A percentile compares a stretch with the other conserved stretches of the same genome.
These are phyloP conservation scores for Pythium apleroticum DNA, from an alignment of 352 stramenopile species.

Conservation along the genomic window DNA sequence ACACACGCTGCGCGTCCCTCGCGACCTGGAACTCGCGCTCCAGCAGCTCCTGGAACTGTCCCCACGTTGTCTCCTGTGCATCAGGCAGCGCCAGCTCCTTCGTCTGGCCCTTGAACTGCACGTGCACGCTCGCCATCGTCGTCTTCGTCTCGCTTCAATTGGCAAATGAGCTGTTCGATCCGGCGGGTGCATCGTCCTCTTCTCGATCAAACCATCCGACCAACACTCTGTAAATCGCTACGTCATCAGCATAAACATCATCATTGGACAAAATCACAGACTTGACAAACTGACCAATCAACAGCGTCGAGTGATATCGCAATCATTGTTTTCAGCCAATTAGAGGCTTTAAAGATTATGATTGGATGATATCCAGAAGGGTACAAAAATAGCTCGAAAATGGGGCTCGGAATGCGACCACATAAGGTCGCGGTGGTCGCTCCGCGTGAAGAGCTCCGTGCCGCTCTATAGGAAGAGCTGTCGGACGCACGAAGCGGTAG, in stretches of 20 bases:
- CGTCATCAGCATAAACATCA: background rate
- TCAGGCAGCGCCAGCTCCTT: constrained; percentile 31
- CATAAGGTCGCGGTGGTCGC: background rate
- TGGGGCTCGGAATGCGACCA: constrained; percentile 1
- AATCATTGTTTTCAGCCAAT: constrained; percentile 5
- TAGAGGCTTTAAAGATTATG: background rate
- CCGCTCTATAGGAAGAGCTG: background rate
- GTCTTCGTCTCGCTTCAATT: constrained; percentile 23
- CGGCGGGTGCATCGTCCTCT: background rate
- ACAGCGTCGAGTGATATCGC: background rate
- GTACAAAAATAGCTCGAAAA: constrained; percentile 21
- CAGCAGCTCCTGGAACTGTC: constrained; percentile 41
- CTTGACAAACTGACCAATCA: background rate
- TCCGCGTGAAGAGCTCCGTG: background rate
- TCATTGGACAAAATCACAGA: background rate
- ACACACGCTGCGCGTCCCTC: constrained; percentile 52
- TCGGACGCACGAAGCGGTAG: background rate
- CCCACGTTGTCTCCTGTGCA: constrained; percentile 29
- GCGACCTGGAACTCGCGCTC: constrained; percentile 29
- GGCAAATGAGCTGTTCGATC: constrained; percentile 14
- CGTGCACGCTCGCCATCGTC: constrained; percentile 35
- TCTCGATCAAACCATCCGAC: background rate
- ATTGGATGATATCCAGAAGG: constrained; percentile 9
- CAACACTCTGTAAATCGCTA: constrained; percentile 11
- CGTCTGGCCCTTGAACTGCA: constrained; percentile 51